Evolutionary conservation across 495 filamentous ascomycete genomes (phyloP), one percentile per base, ranked within the genome.

Genomic region (Penicillium dipodomyicola): DNA sequence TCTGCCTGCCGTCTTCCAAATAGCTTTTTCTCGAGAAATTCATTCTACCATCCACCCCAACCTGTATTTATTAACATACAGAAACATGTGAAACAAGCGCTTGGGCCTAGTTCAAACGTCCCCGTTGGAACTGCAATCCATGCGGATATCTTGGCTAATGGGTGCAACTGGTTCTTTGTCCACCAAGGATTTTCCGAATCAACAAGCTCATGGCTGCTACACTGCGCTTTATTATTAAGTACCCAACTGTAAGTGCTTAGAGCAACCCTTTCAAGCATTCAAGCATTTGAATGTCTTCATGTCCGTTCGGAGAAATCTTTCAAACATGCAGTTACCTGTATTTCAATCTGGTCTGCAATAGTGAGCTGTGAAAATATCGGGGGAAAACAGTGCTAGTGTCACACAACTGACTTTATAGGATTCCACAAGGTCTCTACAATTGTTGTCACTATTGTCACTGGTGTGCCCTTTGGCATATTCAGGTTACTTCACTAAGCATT

Each of bases 1-100:
- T 52, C 35, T 39, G 33, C 22, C 23, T 39, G 35, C n/a, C 15
- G 35, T n/a, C n/a, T 32, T n/a, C 19, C 7, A 17, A 40, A 44
- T 59, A 64, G 35, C n/a, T 61, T 23, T 48, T 10, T 22, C 22
- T 45, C 29, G 17, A 30, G 15, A 49, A 49, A 22, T 14, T 10
- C 35, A 49, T 32, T 22, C 30, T 37, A 8, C 17, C 19, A 43
- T 37, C 35, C 45, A 12, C n/a, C 29, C 15, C 4, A 33, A 25
- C 9, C 29, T 22, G 14, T 52, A 43, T 43, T 42, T 42, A 52
- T 47, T 32, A n/a, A n/a, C n/a, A 25, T 3, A 2, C 7, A 11
- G 3, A 23, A 20, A 30, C 15, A 43, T 32, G 50, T 43, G 37
- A 27, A 20, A 42, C 50, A 43, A 29, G n/a, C 8, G 17, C 44